These are phyloP conservation scores for Hyphopichia fennica DNA, from an alignment of 1,139 yeast genomes.

Conservation along the genomic window DNA sequence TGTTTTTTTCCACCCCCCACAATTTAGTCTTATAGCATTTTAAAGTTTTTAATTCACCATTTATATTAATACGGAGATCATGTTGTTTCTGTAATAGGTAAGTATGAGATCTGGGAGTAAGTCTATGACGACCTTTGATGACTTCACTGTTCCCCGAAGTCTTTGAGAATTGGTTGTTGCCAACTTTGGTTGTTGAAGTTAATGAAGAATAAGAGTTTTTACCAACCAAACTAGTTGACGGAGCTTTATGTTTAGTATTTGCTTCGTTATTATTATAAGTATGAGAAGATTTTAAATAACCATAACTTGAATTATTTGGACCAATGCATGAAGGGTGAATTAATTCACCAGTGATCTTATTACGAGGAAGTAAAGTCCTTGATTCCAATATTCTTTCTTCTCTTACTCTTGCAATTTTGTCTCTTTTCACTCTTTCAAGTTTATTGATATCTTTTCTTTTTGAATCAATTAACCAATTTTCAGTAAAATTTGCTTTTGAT, in stretches of 20 bases:
- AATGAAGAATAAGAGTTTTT: slow-evolving; percentile 34
- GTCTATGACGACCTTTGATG: slow-evolving; percentile 64
- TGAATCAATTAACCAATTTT: slow-evolving; percentile 44
- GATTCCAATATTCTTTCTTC: slow-evolving; percentile 43
- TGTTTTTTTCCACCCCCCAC: slow-evolving; percentile 86
- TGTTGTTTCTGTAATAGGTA: slow-evolving; percentile 48
- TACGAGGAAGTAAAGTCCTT: slow-evolving; percentile 28
- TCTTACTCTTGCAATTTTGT: slow-evolving; percentile 42
- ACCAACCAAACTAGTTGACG: slow-evolving; percentile 32
- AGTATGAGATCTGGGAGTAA: slow-evolving; percentile 41
- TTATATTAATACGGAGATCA: slow-evolving; percentile 65
- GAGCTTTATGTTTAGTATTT: slow-evolving; percentile 37
- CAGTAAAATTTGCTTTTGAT: slow-evolving; percentile 39
- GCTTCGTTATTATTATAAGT: slow-evolving; percentile 33
- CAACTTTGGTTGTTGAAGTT: slow-evolving; percentile 15
- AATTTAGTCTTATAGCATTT: slow-evolving; percentile 70
- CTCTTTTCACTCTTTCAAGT: slow-evolving; percentile 24
- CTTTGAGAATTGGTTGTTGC: slow-evolving; percentile 19
- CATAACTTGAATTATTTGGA: slow-evolving; percentile 19
- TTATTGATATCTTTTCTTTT: slow-evolving; percentile 36
- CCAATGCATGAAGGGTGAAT: slow-evolving; percentile 9
- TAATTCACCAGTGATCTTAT: slow-evolving; percentile 20
- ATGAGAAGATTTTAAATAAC: slow-evolving; percentile 36
- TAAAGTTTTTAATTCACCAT: slow-evolving; percentile 58
- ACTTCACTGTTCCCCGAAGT: slow-evolving; percentile 46